phyloP scores from a whole-genome alignment of 2,329 filamentous ascomycete genomes.

The Colletotrichum chlorophyti region DNA sequence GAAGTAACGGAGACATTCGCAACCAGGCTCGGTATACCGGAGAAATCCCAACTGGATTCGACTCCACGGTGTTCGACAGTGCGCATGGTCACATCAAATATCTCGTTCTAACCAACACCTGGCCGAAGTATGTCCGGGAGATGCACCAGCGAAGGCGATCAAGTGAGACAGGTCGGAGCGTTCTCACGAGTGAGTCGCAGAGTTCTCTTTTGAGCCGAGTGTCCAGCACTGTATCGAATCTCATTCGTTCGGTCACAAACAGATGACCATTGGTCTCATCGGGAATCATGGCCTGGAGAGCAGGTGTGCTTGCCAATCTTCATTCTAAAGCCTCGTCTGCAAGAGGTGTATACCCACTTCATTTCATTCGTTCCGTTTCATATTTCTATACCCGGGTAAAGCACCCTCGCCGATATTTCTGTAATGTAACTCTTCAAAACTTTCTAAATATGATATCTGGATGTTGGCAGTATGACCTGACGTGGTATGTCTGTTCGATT shows the following conservation, averaged over 20 bases:
- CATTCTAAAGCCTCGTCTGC: background rate
- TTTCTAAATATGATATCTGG: no score
- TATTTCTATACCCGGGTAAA: background rate
- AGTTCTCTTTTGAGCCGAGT: conserved; percentile 30
- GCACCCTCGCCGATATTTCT: background rate
- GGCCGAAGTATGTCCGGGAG: conserved; percentile 63
- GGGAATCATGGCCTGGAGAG: background rate
- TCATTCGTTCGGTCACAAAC: conserved; percentile 3
- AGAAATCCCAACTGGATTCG: conserved; percentile 55
- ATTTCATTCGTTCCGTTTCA: background rate
- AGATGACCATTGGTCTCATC: background rate
- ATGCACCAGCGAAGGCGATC: conserved; percentile 31
- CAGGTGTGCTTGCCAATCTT: background rate
- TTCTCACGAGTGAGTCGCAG: conserved; percentile 22
- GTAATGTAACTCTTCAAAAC: no score
- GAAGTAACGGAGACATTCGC: background rate
- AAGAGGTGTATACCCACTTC: no score
- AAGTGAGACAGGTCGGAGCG: conserved; percentile 31
- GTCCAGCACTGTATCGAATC: conserved; percentile 7
- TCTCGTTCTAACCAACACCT: conserved; percentile 72
- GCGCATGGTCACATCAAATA: conserved; percentile 69
- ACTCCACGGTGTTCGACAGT: conserved; percentile 61
- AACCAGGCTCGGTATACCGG: conserved; percentile 42
- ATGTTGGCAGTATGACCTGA: no score
- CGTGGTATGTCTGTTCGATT: no score